Evolutionary conservation across 805 yeast species (phyloP), one percentile per base, ranked within the genome.

Genomic region (Hanseniaspora mollemarum): DNA sequence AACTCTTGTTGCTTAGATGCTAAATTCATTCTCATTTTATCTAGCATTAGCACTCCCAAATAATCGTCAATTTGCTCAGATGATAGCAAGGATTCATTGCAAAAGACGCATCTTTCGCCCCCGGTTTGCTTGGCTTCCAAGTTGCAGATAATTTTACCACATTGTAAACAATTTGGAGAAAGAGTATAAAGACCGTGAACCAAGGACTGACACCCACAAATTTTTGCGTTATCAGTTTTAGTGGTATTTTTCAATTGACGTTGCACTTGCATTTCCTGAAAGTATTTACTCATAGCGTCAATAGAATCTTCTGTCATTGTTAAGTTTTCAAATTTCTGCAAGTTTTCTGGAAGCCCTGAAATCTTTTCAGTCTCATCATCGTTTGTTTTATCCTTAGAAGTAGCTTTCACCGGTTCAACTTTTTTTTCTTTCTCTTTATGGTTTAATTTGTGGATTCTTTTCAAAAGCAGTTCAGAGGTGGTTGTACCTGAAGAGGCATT

Each of bases 81-180:
- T 5, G 78, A 71, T 18, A 92, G 69, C 38, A 92, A 65, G 31
- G 78, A 82, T 24, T 71, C 62, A 0, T 87, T 85, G 67, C 98
- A 92, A 55, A 67, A 83, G 1, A 92, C 74, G 60, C 99, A 92
- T 3, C 92, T 92, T 54, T 88, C 92, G 22, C 51, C 51, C n/a
- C 16, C 39, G 22, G 86, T 68, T 53, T 64, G 60, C 12, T 64
- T 52, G 0, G 97, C 97, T 61, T 92, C 97, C 57, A 80, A 81
- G 3, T 75, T 73, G 68, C 99, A 92, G 2, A 92, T 85, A 38
- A 92, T 85, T 63, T 87, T 85, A 10, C 99, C 99, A 63, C 99
- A 92, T 54, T 83, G 80, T 37, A 92, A 66, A 59, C 99, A 92
- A 62, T 92, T 92, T 0, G 98, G 97, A 2, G 94, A 92, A 55